Percentiles rank a stretch among this genome's conserved stretches.
Evolutionary conservation across 352 stramenopile genomes (phyloP).

Genomic region (Phytopythium litorale): DNA sequence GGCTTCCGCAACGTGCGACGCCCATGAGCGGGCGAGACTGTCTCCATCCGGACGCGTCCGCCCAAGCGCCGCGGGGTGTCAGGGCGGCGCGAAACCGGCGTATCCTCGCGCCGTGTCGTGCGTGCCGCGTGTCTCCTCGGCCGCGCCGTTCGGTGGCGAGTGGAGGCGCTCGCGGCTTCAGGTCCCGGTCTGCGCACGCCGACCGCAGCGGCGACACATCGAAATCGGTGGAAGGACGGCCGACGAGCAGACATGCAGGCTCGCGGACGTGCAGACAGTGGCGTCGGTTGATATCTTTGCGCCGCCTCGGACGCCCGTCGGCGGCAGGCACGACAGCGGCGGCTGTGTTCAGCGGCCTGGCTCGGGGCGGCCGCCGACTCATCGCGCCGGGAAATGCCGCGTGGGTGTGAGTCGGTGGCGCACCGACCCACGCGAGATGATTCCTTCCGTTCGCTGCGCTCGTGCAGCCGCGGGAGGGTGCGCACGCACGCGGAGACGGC

Average conservation of each 20-base stretch:
- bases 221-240: constrained; percentile 2
- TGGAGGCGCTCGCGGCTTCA: background rate
- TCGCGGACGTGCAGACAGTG: background rate
- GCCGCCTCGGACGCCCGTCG: background rate
- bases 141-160: background rate
- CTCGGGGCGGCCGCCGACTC: background rate
- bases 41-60: too few species aligned
- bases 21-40: too few species aligned
- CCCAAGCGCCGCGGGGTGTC: too few species aligned
- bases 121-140: too few species aligned
- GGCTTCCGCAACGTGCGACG: too few species aligned
- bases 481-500: background rate
- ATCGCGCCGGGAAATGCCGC: background rate
- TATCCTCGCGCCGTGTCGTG: too few species aligned
- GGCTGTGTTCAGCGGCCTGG: background rate
- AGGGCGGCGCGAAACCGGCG: too few species aligned
- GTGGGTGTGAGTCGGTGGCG: background rate
- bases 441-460: background rate
- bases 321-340: constrained; percentile 2
- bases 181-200: background rate
- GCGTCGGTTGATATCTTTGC: constrained; percentile 5
- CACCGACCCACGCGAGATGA: background rate
- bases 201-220: background rate
- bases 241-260: background rate
- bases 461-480: background rate